Conservation (phyloP, 2,329 filamentous ascomycete species). For the Tolypocladium ovalisporum region DNA sequence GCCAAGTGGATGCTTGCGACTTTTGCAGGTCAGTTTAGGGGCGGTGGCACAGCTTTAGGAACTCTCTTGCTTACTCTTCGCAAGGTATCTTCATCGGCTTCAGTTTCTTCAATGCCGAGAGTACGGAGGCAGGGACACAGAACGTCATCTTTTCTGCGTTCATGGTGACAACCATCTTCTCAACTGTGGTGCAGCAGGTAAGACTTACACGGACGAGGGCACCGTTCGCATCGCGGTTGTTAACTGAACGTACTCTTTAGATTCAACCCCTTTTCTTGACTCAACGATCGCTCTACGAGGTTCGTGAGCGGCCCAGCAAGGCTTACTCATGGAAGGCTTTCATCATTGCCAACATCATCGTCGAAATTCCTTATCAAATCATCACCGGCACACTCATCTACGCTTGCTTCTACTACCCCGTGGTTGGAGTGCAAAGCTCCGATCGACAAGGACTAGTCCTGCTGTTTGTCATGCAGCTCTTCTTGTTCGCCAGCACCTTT, state of each 20-base stretch:
- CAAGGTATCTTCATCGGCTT: slow-evolving; percentile 62
- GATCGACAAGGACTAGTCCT: slow-evolving; percentile 55
- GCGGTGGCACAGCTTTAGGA: not conserved
- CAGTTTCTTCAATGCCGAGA: slow-evolving; percentile 49
- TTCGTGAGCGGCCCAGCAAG: slow-evolving; percentile 63
- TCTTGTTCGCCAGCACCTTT: slow-evolving; percentile 63
- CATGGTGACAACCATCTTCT: slow-evolving; percentile 66
- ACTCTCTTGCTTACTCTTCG: not conserved
- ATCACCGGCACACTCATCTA: slow-evolving; percentile 53
- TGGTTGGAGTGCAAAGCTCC: slow-evolving; percentile 35
- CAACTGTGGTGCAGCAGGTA: slow-evolving; percentile 53
- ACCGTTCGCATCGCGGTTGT: too few species aligned
- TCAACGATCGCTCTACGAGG: slow-evolving; percentile 65
- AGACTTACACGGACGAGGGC: not conserved
- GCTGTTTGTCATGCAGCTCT: slow-evolving; percentile 52
- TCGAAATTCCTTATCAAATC: slow-evolving; percentile 63
- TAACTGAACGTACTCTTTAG: slow-evolving; percentile 15
- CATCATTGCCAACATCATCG: slow-evolving; percentile 58
- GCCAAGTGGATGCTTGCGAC: slow-evolving; percentile 54
- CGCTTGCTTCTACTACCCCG: slow-evolving; percentile 58
- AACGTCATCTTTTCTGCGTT: slow-evolving; percentile 67
- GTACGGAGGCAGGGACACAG: slow-evolving; percentile 57
- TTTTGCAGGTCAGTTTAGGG: slow-evolving; percentile 25
- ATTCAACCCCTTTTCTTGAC: slow-evolving; percentile 69
- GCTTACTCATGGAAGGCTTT: slow-evolving; percentile 68